A percentile compares a stretch with the other conserved stretches of the same genome.
phyloP scores from a whole-genome alignment of 2,329 filamentous ascomycete species.

The Penicillium sclerotiorum region DNA sequence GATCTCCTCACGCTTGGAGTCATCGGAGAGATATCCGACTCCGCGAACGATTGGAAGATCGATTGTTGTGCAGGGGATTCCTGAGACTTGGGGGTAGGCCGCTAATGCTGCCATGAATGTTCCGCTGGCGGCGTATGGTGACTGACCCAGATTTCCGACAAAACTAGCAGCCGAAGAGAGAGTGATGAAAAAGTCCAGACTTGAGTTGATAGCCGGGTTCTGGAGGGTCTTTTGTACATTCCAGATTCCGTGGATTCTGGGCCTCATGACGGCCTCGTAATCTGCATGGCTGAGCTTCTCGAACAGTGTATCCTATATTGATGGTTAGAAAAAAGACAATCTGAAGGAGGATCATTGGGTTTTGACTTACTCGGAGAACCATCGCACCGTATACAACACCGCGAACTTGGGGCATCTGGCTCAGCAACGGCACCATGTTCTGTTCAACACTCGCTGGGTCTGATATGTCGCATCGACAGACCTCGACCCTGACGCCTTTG shows the following conservation, averaged over 20 bases:
- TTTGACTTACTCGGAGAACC: constrained; percentile 41
- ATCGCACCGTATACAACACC: constrained; percentile 53
- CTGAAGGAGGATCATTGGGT: accelerated
- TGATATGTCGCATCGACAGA: constrained; percentile 39
- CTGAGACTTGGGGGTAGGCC: constrained; percentile 51
- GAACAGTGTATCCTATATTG: constrained; percentile 24
- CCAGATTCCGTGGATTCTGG: constrained; percentile 32
- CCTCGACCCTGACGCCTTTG: constrained; percentile 24
- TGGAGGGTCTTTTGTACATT: constrained; percentile 32
- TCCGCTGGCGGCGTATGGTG: constrained; percentile 58
- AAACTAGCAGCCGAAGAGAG: constrained; percentile 31
- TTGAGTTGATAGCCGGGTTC: constrained; percentile 1
- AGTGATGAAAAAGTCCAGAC: constrained; percentile 31
- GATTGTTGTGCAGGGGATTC: constrained; percentile 49
- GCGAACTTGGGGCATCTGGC: constrained; percentile 36
- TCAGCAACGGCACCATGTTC: constrained; percentile 28
- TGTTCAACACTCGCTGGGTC: constrained; percentile 20
- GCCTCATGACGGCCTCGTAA: constrained; percentile 25
- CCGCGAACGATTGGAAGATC: constrained; percentile 40
- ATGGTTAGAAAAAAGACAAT: constrained; percentile 4
- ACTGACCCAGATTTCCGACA: constrained; percentile 54
- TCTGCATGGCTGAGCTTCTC: constrained; percentile 33
- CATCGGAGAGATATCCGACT: constrained; percentile 25
- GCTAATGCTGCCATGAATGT: constrained; percentile 28
- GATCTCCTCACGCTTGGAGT: constrained; percentile 23